Base-by-base conservation (phyloP, 192 early-diverging fungal genomes). In the Coemansia biformis region DNA sequence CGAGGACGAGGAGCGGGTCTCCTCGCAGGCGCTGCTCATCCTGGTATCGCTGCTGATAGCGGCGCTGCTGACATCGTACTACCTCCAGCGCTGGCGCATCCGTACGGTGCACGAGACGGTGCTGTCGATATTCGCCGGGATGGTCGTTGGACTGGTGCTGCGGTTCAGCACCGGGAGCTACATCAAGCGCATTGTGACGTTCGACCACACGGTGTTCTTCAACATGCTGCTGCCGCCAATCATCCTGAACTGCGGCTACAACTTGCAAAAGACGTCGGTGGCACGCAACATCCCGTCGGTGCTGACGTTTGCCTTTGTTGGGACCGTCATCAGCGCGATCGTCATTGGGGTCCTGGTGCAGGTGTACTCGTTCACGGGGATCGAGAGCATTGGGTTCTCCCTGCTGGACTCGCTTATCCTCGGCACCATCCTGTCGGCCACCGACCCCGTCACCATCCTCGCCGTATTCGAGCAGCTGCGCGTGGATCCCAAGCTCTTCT, bases 141-240 rank as follows among this genome's bases (percentile, higher is more conserved):
- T 76, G 63, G 63, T 32, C 2, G 73, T 76, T 1, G 73, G 65
- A 4, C 49, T 76, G 19, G 50, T 76, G 21, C 53, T 76, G 51
- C 50, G 73, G 26, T 69, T 67, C 40, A 66, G 59, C 51, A 63
- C 71, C 1, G 64, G 71, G 48, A 52, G 51, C 28, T 75, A 75
- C 33, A 66, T 93, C 32, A 82, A 83, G 51, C 68, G 85, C 30
- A 86, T 92, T 76, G 86, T 98, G 17, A 85, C 85, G n/a, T 95
- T 97, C 56, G 83, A 93, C 50, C 83, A 85, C 57, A 83, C 82
- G 0, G 86, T 91, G 40, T 98, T 98, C 55, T 98, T 98, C 80
- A 98, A 96, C 63, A 66, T 98, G 49, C 58, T 98, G 7, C 79
- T 98, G 43, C 96, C 96, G 15, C 96, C 96, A 3, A 96, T 98